Evolutionary conservation across 2,329 filamentous ascomycete species (phyloP).

Genomic region (Penicillium sclerotiorum): DNA sequence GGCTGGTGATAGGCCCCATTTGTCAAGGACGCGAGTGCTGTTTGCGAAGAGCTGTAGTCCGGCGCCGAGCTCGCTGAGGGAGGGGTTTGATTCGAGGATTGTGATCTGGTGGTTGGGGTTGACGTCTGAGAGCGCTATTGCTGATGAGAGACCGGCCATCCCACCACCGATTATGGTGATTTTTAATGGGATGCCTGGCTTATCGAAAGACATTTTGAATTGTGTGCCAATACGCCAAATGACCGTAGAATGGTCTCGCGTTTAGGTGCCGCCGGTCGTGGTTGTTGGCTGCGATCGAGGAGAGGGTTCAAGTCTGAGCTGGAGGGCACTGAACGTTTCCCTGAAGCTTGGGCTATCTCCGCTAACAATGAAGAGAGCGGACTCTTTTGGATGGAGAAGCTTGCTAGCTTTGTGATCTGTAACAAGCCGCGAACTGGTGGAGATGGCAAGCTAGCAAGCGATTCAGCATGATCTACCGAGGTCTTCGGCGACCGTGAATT

Average conservation of each 20-base stretch:
- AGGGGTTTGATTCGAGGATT: conserved; percentile 12
- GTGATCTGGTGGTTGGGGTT: conserved; percentile 16
- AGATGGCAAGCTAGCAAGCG: too few species aligned
- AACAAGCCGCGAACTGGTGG: too few species aligned
- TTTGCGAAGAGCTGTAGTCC: conserved; percentile 18
- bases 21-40: conserved; percentile 13
- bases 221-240: not conserved
- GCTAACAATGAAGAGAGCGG: too few species aligned
- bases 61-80: conserved; percentile 16
- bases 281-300: not conserved
- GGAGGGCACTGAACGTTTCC: not conserved
- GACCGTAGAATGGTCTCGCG: not conserved
- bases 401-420: too few species aligned
- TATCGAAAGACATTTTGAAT: conserved; percentile 5
- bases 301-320: not conserved
- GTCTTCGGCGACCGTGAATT: too few species aligned
- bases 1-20: conserved; percentile 13
- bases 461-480: too few species aligned
- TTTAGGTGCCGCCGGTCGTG: not conserved
- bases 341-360: too few species aligned
- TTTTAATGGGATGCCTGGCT: not conserved
- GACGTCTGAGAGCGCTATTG: conserved; percentile 15
- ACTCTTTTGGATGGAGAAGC: too few species aligned
- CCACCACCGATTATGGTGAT: conserved; percentile 8
- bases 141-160: conserved; percentile 14